Evolutionary conservation across 305 asterid genomes (phyloP).

Genomic region (Coffea humblotiana): DNA sequence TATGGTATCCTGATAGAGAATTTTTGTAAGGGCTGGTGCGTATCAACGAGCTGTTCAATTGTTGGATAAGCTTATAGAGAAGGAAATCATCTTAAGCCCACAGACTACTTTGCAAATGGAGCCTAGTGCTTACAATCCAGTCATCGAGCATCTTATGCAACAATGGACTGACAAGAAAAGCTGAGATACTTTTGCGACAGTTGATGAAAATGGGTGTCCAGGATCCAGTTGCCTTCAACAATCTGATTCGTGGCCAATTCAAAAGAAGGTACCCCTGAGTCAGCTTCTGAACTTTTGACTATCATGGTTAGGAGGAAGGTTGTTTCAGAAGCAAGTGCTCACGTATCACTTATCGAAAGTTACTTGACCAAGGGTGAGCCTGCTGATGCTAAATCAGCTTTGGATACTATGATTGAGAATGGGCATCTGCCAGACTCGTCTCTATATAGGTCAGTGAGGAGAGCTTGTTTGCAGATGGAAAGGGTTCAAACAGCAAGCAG

Average conservation of each 20-base stretch:
- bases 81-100: slow-evolving; percentile 62
- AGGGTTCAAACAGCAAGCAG: slow-evolving; percentile 92
- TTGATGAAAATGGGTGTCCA: slow-evolving; percentile 86
- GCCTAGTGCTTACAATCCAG: slow-evolving; percentile 65
- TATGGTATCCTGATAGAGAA: slow-evolving; percentile 79
- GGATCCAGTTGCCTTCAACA: slow-evolving; percentile 63
- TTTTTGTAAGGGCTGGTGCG: slow-evolving; percentile 65
- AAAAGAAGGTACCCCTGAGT: slow-evolving; percentile 66
- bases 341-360: slow-evolving; percentile 55
- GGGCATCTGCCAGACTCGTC: slow-evolving; percentile 79
- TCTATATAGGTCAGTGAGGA: slow-evolving; percentile 67
- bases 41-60: slow-evolving; percentile 61
- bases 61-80: slow-evolving; percentile 79
- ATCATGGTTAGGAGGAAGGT: slow-evolving; percentile 74
- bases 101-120: slow-evolving; percentile 65
- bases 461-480: slow-evolving; percentile 76
- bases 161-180: slow-evolving; percentile 72
- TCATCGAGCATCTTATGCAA: slow-evolving; percentile 74
- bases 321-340: slow-evolving; percentile 50
- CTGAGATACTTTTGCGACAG: slow-evolving; percentile 73
- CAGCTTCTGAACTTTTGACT: slow-evolving; percentile 64
- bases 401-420: slow-evolving; percentile 81
- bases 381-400: slow-evolving; percentile 73
- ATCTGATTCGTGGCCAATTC: slow-evolving; percentile 74
- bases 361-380: slow-evolving; percentile 71